phyloP scores from a whole-genome alignment of 1,284 basidiomycete species.

The Chondrostereum purpureum region DNA sequence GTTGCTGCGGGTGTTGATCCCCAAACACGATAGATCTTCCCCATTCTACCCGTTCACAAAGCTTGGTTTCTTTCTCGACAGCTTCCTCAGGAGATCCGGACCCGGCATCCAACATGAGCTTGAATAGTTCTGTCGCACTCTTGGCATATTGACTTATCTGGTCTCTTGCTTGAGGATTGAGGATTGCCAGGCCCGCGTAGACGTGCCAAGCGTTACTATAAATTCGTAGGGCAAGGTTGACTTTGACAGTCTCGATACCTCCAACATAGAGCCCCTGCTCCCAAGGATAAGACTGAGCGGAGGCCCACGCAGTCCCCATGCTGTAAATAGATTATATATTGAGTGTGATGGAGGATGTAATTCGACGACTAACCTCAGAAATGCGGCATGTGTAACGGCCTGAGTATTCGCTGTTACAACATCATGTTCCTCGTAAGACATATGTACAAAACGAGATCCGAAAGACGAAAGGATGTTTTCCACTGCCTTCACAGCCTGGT shows the following conservation, averaged over 20 bases:
- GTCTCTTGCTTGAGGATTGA: conserved; percentile 86
- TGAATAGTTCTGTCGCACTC: conserved; percentile 86
- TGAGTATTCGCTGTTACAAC: conserved; percentile 96
- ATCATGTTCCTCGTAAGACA: conserved; percentile 96
- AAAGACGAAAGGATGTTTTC: conserved; percentile 84
- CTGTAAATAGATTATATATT: conserved; percentile 32
- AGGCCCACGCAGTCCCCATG: conserved; percentile 97
- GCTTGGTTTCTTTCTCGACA: conserved; percentile 38
- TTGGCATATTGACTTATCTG: conserved; percentile 91
- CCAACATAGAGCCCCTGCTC: conserved; percentile 91
- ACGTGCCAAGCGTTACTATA: conserved; percentile 99
- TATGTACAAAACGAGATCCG: conserved; percentile 82
- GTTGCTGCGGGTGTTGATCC: conserved; percentile 20
- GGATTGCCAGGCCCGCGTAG: conserved; percentile 94
- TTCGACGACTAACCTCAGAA: conserved; percentile 68
- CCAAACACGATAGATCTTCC: conserved; percentile 81
- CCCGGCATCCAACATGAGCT: conserved; percentile 87
- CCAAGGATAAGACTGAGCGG: conserved; percentile 84
- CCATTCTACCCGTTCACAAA: conserved; percentile 70
- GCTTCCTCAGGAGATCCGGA: conserved; percentile 19
- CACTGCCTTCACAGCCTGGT: conserved; percentile 71
- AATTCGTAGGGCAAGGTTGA: conserved; percentile 94
- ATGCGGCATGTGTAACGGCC: conserved; percentile 96
- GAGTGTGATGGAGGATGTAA: conserved; percentile 7
- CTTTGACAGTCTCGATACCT: conserved; percentile 98